Conservation (phyloP, 1,284 basidiomycete species). For the Ceratobasidium sp. region DNA sequence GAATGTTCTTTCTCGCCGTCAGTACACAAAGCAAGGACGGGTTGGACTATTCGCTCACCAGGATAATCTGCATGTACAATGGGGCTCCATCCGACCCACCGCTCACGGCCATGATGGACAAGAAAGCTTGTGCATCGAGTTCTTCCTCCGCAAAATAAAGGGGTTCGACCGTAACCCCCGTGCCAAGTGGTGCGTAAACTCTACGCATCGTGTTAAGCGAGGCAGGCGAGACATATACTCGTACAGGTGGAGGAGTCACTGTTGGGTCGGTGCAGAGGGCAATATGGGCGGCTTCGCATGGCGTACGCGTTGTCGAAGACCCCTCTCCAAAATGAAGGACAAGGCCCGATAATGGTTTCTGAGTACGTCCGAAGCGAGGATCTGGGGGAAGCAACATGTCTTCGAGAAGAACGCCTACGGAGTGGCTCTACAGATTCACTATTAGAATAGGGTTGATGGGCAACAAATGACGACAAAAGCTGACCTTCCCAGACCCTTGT, state of each 20-base stretch:
- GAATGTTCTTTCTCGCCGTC: conserved; percentile 49
- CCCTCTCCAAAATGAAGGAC: conserved; percentile 74
- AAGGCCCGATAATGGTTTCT: conserved; percentile 63
- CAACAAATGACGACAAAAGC: not conserved
- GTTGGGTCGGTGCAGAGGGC: conserved; percentile 52
- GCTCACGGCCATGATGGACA: conserved; percentile 71
- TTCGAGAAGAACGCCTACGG: conserved; percentile 67
- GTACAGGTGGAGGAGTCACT: conserved; percentile 57
- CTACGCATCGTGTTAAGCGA: conserved; percentile 65
- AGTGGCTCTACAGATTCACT: conserved; percentile 53
- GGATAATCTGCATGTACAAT: conserved; percentile 67
- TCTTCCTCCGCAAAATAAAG: conserved; percentile 65
- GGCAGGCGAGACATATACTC: conserved; percentile 67
- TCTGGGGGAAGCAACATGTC: conserved; percentile 65
- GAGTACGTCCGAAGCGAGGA: conserved; percentile 57
- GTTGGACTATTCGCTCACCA: conserved; percentile 54
- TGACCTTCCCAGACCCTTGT: conserved; percentile 69
- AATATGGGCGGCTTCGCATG: conserved; percentile 70
- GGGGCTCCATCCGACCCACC: conserved; percentile 62
- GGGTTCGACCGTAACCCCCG: conserved; percentile 59
- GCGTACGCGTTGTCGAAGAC: conserved; percentile 57
- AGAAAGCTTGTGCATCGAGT: conserved; percentile 67
- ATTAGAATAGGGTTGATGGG: not conserved
- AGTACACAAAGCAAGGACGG: conserved; percentile 37
- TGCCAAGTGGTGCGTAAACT: conserved; percentile 62